phyloP scores from a whole-genome alignment of 2,329 filamentous ascomycete species.

The Clarireedia hainanense region DNA sequence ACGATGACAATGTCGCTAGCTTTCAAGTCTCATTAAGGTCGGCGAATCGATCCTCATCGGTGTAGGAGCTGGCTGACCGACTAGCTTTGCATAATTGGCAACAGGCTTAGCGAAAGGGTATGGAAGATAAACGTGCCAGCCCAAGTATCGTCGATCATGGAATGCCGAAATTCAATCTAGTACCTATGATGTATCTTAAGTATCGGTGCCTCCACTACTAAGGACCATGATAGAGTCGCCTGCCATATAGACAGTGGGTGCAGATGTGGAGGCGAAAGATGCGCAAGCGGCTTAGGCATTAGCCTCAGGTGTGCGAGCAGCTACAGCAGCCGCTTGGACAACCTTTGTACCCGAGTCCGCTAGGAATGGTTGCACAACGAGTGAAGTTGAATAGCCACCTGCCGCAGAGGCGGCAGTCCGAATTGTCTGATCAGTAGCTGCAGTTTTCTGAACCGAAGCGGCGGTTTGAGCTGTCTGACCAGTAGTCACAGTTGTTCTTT shows the following conservation, averaged over 20 bases:
- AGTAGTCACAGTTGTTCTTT: no score
- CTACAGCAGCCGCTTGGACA: background rate
- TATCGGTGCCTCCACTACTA: slow-evolving; percentile 37
- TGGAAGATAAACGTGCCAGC: slow-evolving; percentile 54
- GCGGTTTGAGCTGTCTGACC: no score
- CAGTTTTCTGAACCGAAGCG: no score
- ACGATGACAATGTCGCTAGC: slow-evolving; percentile 43
- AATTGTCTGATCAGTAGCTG: no score
- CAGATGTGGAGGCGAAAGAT: background rate
- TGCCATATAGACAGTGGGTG: slow-evolving; percentile 43
- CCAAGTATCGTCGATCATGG: slow-evolving; percentile 28
- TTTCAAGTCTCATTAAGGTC: slow-evolving; percentile 38
- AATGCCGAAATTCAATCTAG: background rate
- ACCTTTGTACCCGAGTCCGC: background rate
- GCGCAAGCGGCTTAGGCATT: background rate
- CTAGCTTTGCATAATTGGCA: slow-evolving; percentile 60
- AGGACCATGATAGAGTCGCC: slow-evolving; percentile 57
- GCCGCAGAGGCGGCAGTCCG: no score
- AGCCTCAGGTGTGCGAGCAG: background rate
- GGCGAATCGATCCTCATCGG: slow-evolving; percentile 56
- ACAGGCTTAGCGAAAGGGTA: slow-evolving; percentile 43
- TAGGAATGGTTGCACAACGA: background rate
- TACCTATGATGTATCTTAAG: slow-evolving; percentile 28
- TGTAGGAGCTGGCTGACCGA: slow-evolving; percentile 58
- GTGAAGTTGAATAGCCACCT: background rate